Base-by-base conservation (phyloP, 2,329 filamentous ascomycete species). In the Pseudopyricularia cyperi region DNA sequence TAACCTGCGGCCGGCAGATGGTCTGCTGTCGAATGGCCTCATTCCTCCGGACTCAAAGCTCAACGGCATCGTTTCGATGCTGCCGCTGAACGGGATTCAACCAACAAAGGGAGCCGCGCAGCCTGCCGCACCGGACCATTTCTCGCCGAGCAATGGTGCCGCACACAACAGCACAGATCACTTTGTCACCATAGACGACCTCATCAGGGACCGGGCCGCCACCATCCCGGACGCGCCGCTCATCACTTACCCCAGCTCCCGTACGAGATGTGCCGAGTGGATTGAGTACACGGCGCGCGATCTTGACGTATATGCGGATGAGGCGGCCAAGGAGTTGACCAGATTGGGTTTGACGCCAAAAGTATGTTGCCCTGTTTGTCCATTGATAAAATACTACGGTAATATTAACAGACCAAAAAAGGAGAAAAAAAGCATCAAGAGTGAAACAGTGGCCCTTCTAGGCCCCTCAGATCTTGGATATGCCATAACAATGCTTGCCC, bases 381-480 rank as follows among this genome's bases (percentile, higher is more conserved):
- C 24, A 8, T n/a, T 17, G 7, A 2, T 8, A 47, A 15, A 15
- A 8, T 30, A 8, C 15, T 26, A 17, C 9, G 24, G 5, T 22
- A 17, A 3, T 17, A 17, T 32, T 7, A 51, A 33, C 22, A 51
- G 4, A 39, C 11, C 9, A 44, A 44, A 39, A 51, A 30, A 30
- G 48, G 24, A 51, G 4, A 39, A 15, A 12, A 44, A 51, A 39
- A 51, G 48, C 48, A 0, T 15, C 35, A 51, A 51, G 26, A 51
- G 48, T n/a, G 48, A 51, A 26, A 69, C 73, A 1, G 66, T 80
- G 24, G 74, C 70, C 1, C 58, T 81, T 11, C 63, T 81, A 2
- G 76, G 73, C 1, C 67, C 69, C 1, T 79, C 76, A 1, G 73
- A 74, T 55, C 65, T 82, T 9, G 73, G 77, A 52, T 77, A 77